Conservation (phyloP, 805 yeast genomes). For the Kazachstania psychrophila region DNA sequence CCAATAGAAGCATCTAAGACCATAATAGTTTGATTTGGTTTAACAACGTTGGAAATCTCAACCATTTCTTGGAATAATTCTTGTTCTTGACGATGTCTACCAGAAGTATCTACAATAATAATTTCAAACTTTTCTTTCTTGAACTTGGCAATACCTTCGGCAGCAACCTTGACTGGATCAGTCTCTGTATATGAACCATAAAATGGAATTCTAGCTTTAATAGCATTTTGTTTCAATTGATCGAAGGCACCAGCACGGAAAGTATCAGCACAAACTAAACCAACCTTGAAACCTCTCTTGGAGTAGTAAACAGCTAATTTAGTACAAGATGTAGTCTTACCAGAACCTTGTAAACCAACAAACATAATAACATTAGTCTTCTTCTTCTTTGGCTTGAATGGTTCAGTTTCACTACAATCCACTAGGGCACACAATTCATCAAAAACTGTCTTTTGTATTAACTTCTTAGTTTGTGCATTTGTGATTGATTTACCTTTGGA, state of each 20-base stretch:
- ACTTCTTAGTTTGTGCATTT: slow-evolving; percentile 57
- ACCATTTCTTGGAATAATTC: slow-evolving; percentile 90
- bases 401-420: slow-evolving; percentile 43
- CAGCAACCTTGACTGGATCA: slow-evolving; percentile 87
- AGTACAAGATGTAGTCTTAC: slow-evolving; percentile 96
- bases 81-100: slow-evolving; percentile 92
- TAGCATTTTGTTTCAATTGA: slow-evolving; percentile 94
- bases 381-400: slow-evolving; percentile 82
- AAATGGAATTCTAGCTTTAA: slow-evolving; percentile 87
- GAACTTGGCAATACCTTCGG: slow-evolving; percentile 85
- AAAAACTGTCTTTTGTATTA: slow-evolving; percentile 84
- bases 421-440: slow-evolving; percentile 86
- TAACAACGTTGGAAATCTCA: slow-evolving; percentile 77
- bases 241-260: slow-evolving; percentile 99
- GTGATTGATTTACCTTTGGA: slow-evolving; percentile 10
- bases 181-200: slow-evolving; percentile 93
- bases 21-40: slow-evolving; percentile 95
- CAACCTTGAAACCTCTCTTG: slow-evolving; percentile 87
- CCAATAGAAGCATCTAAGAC: slow-evolving; percentile 96
- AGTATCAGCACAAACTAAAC: slow-evolving; percentile 97
- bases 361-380: slow-evolving; percentile 80
- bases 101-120: slow-evolving; percentile 94
- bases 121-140: slow-evolving; percentile 85
- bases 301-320: slow-evolving; percentile 92
- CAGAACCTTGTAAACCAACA: slow-evolving; percentile 98